phyloP scores from a whole-genome alignment of 2,329 filamentous ascomycete genomes.

The Aureobasidium vineae region DNA sequence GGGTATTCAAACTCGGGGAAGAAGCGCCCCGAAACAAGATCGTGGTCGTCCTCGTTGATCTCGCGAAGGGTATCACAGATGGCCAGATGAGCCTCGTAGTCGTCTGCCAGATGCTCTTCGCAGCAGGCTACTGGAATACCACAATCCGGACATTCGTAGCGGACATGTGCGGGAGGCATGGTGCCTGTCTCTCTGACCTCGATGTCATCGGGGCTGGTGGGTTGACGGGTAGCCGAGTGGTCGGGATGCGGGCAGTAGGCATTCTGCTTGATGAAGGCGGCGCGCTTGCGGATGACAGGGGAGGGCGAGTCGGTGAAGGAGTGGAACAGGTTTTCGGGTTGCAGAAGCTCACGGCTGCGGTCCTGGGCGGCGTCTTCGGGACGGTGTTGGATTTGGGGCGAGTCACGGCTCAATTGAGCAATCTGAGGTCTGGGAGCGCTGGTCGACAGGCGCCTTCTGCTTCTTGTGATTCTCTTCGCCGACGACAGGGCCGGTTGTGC shows the following conservation, averaged over 20 bases:
- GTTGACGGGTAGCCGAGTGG: conserved; percentile 71
- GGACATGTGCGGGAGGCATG: conserved; percentile 73
- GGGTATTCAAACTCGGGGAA: conserved; percentile 96
- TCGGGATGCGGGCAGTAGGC: conserved; percentile 90
- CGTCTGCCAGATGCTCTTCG: conserved; percentile 91
- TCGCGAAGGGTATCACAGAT: conserved; percentile 88
- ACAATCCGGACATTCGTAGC: conserved; percentile 95
- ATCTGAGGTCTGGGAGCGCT: conserved; percentile 10
- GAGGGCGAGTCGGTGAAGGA: conserved; percentile 86
- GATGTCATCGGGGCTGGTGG: conserved; percentile 62
- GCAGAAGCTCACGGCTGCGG: conserved; percentile 50
- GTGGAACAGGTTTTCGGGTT: conserved; percentile 85
- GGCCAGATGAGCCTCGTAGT: conserved; percentile 89
- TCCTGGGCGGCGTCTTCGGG: conserved; percentile 25
- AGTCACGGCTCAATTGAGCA: conserved; percentile 16
- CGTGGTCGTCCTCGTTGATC: conserved; percentile 98
- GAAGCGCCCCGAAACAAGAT: conserved; percentile 81
- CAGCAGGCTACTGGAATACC: conserved; percentile 92
- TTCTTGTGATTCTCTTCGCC: conserved; percentile 11
- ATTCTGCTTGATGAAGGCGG: conserved; percentile 88
- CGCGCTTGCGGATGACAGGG: conserved; percentile 80
- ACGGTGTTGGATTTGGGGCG: neutral
- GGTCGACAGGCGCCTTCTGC: conserved; percentile 19
- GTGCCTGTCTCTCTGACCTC: conserved; percentile 60
- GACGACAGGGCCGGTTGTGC: conserved; percentile 17